Conservation (phyloP, 106 monocot species). For the Dioscorea dumetorum region DNA sequence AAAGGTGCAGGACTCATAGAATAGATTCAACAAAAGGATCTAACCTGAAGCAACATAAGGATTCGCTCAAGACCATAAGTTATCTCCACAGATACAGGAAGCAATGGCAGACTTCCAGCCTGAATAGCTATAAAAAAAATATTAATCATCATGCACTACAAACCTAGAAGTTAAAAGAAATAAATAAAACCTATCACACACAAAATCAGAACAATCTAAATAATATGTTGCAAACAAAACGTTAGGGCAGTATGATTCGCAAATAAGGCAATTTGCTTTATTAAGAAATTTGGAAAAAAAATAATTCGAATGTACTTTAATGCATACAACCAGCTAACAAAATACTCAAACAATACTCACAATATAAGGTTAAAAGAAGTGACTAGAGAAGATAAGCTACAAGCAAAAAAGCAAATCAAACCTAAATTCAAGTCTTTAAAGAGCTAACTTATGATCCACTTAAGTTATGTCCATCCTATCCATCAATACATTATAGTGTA, state of each 20-base stretch:
- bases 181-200: neutral
- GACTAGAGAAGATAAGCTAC: no score
- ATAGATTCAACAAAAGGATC: neutral
- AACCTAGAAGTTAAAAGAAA: neutral
- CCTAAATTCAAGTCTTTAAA: no score
- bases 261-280: neutral
- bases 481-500: neutral
- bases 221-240: neutral
- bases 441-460: no score
- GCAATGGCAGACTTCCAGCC: conserved; percentile 92
- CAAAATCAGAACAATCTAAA: neutral
- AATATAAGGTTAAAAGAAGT: no score
- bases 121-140: conserved; percentile 17
- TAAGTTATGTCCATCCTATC: no score
- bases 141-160: neutral
- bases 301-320: no score
- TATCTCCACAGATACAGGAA: conserved; percentile 88
- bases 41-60: conserved; percentile 91
- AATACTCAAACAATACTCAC: no score
- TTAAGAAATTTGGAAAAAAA: neutral
- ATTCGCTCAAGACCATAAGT: conserved; percentile 97
- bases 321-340: no score
- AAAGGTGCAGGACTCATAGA: no score
- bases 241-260: neutral
- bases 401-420: no score